A percentile compares a stretch with the other conserved stretches of the same genome.
Conservation (phyloP, 1,139 yeast species). For the Arxiozyma bovina region DNA sequence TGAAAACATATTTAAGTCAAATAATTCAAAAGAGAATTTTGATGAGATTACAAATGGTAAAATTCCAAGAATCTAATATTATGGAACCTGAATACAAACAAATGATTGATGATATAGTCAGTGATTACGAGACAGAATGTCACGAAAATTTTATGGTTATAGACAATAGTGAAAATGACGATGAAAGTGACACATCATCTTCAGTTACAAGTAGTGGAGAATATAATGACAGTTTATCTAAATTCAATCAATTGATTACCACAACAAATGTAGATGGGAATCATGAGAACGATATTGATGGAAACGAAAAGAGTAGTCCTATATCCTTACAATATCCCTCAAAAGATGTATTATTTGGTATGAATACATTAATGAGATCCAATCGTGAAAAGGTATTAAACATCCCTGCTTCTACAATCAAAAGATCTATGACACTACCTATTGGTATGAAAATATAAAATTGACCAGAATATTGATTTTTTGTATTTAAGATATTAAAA, state of each 20-base stretch:
- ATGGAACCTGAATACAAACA: constrained; percentile 4
- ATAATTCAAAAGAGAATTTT: constrained; percentile 23
- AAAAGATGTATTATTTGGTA: neutral
- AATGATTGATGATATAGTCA: constrained; percentile 17
- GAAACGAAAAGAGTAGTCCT: neutral
- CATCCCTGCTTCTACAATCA: constrained; percentile 12
- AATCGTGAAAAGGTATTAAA: constrained; percentile 12
- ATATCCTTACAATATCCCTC: constrained; percentile 1
- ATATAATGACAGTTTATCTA: neutral
- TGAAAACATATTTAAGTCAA: constrained; percentile 17
- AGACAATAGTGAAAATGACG: constrained; percentile 1
- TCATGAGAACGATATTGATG: constrained; percentile 1
- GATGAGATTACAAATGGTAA: constrained; percentile 22
- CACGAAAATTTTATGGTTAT: constrained; percentile 3
- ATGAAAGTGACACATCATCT: constrained; percentile 1
- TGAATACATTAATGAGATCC: constrained; percentile 3
- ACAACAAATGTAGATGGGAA: neutral
- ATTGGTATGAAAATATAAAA: constrained; percentile 22
- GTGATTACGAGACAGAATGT: constrained; percentile 14
- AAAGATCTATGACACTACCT: constrained; percentile 27
- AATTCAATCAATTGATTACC: neutral
- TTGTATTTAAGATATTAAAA: too few relatives aligned
- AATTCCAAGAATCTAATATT: constrained; percentile 13
- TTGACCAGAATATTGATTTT: neutral
- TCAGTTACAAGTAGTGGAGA: neutral